Conservation (phyloP, 2,329 filamentous ascomycete species). For the Penicillium sp. region DNA sequence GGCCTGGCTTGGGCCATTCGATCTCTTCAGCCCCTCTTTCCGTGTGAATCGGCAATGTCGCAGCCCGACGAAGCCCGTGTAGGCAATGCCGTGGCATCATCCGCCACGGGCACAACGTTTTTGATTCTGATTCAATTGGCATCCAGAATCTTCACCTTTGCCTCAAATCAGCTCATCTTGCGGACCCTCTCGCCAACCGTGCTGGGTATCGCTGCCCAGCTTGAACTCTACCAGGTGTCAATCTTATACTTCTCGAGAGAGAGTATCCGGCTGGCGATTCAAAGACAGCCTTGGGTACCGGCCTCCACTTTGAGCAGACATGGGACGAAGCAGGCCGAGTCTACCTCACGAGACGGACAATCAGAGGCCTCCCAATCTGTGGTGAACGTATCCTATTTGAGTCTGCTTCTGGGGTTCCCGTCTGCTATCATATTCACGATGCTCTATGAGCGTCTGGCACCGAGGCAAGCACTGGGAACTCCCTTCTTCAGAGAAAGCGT, state of each 20-base stretch:
- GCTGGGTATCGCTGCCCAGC: conserved; percentile 80
- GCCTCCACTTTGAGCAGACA: conserved; percentile 10
- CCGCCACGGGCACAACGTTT: conserved; percentile 72
- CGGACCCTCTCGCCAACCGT: conserved; percentile 82
- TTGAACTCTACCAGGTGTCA: conserved; percentile 89
- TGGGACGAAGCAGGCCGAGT: conserved; percentile 12
- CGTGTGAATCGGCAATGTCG: conserved; percentile 14
- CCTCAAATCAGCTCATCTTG: conserved; percentile 86
- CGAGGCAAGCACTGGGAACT: conserved; percentile 52
- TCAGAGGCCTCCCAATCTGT: conserved; percentile 62
- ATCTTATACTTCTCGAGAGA: conserved; percentile 95
- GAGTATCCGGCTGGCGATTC: conserved; percentile 84
- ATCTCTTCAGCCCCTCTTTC: background rate
- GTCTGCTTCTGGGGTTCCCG: conserved; percentile 65
- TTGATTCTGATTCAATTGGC: conserved; percentile 83
- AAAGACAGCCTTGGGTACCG: conserved; percentile 63
- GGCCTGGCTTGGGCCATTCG: background rate
- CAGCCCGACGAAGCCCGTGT: conserved; percentile 16
- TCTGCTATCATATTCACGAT: conserved; percentile 64
- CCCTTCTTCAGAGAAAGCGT: conserved; percentile 63
- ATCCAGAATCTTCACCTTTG: conserved; percentile 85
- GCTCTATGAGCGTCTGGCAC: conserved; percentile 62
- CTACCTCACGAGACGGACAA: conserved; percentile 19
- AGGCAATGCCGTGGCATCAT: conserved; percentile 27
- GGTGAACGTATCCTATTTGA: conserved; percentile 83